Evolutionary conservation across 2,329 filamentous ascomycete species (phyloP).

Genomic region (Delphinella strobiligena): DNA sequence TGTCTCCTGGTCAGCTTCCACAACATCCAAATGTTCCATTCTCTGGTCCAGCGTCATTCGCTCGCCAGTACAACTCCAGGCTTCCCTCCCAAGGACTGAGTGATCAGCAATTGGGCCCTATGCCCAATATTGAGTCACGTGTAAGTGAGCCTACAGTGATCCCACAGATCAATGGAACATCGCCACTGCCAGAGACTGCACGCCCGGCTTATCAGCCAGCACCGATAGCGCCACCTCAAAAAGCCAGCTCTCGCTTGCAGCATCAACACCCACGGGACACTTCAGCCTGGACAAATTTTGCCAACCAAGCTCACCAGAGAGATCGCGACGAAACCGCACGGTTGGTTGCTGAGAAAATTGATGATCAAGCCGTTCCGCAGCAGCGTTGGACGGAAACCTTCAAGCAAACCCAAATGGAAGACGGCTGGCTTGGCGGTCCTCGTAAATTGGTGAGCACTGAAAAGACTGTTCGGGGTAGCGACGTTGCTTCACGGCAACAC

Average conservation of each 20-base stretch:
- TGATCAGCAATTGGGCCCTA: constrained; percentile 15
- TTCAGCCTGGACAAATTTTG: constrained; percentile 18
- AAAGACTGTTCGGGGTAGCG: constrained; percentile 16
- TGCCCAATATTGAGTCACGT: constrained; percentile 15
- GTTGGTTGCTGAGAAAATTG: not conserved
- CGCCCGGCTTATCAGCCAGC: constrained; percentile 19
- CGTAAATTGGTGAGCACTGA: constrained; percentile 17
- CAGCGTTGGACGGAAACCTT: constrained; percentile 21
- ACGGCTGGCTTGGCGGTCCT: constrained; percentile 16
- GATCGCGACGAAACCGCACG: constrained; percentile 5
- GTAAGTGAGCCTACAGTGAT: constrained; percentile 16
- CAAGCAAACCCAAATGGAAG: constrained; percentile 19
- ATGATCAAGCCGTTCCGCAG: not conserved
- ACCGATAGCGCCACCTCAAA: constrained; percentile 23
- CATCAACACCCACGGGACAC: constrained; percentile 5
- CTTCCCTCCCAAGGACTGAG: constrained; percentile 20
- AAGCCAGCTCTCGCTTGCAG: constrained; percentile 9
- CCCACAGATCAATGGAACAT: constrained; percentile 17
- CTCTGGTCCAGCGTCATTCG: constrained; percentile 16
- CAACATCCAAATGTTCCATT: constrained; percentile 15
- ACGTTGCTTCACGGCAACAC: constrained; percentile 1
- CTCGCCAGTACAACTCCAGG: constrained; percentile 18
- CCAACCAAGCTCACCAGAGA: constrained; percentile 7
- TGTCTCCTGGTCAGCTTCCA: constrained; percentile 30
- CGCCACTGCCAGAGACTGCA: constrained; percentile 18